Base-by-base conservation (phyloP, 176 grass and related monocot genomes). In the Puya raimondii region DNA sequence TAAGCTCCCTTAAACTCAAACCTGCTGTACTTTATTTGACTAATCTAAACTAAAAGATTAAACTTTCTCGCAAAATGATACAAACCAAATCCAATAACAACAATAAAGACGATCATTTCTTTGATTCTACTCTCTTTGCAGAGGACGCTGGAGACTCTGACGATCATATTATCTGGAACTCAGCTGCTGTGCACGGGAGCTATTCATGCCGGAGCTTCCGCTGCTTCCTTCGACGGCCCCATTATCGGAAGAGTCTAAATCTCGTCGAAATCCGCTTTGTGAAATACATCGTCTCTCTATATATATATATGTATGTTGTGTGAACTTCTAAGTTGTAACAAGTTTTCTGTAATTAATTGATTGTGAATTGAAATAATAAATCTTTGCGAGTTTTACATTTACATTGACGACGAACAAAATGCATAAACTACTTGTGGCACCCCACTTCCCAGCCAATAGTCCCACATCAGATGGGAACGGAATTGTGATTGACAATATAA, bases 61-160 rank as follows among this genome's bases (percentile, higher is more conserved):
- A 33, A 33, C 33, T 42, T 42, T 42, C 7, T 42, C 33, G 33
- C 4, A 4, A 6, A 42, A 42, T 5, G 33, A 42, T 42, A 42
- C 33, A 8, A 42, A 42, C 33, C 33, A 42, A 42, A 42, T 42
- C 33, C 33, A 53, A 53, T 27, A 15, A 70, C 4, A 70, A 26
- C 49, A 49, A n/a, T 65, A 10, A 65, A 14, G 10, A 64, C 2
- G 22, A 51, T 17, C 50, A 4, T 0, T 15, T 12, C 13, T 63
- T 0, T 53, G 3, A 57, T n/a, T 70, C 22, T 53, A 64, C 66
- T 70, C n/a, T 74, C 33, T 49, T 11, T 7, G 51, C 79, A 96
- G 92, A 75, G 82, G 71, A 70, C 86, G 16, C 3, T 97, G 81
- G 94, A 97, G 82, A 61, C 89, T 42, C 71, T 97, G 67, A 88